Percentiles rank a stretch among this genome's conserved stretches.
These are phyloP conservation scores for Platismatia glauca DNA, from an alignment of 495 filamentous ascomycete species.

Conservation along the genomic window DNA sequence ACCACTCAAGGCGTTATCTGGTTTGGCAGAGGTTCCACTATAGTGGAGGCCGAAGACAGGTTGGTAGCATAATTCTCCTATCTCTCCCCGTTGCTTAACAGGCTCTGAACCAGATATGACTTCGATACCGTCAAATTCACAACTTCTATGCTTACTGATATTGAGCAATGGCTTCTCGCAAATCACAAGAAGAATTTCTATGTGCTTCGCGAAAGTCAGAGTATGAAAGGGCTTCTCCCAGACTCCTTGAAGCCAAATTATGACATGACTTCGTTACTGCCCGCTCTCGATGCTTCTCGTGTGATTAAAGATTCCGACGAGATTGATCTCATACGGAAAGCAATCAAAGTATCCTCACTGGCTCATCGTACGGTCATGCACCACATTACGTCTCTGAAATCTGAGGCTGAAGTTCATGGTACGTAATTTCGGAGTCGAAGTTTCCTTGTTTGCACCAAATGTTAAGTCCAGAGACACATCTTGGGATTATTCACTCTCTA, in stretches of 20 bases:
- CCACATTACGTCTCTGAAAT: slow-evolving; percentile 49
- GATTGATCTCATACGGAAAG: slow-evolving; percentile 64
- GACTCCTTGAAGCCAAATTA: background rate
- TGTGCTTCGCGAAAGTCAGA: background rate
- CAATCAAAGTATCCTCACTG: slow-evolving; percentile 62
- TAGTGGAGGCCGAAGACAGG: slow-evolving; percentile 57
- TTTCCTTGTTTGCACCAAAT: too few relatives aligned
- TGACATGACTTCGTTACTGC: slow-evolving; percentile 30
- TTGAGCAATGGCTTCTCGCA: slow-evolving; percentile 8
- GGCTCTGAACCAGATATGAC: slow-evolving; percentile 14
- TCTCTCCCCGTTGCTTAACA: slow-evolving; percentile 39
- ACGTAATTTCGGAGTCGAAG: too few relatives aligned
- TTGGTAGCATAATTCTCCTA: slow-evolving; percentile 64
- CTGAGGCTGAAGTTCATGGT: slow-evolving; percentile 74
- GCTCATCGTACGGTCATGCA: slow-evolving; percentile 68
- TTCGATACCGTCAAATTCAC: slow-evolving; percentile 24
- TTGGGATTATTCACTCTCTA: too few relatives aligned
- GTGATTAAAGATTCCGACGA: slow-evolving; percentile 76
- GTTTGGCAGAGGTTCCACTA: slow-evolving; percentile 74
- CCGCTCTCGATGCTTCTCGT: too few relatives aligned
- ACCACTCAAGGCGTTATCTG: slow-evolving; percentile 84
- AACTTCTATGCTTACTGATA: slow-evolving; percentile 2
- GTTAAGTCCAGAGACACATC: too few relatives aligned
- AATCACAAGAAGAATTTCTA: slow-evolving; percentile 17
- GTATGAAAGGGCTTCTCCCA: background rate